Conservation (phyloP, 768 basidiomycete genomes). For the Auricularia sp. region DNA sequence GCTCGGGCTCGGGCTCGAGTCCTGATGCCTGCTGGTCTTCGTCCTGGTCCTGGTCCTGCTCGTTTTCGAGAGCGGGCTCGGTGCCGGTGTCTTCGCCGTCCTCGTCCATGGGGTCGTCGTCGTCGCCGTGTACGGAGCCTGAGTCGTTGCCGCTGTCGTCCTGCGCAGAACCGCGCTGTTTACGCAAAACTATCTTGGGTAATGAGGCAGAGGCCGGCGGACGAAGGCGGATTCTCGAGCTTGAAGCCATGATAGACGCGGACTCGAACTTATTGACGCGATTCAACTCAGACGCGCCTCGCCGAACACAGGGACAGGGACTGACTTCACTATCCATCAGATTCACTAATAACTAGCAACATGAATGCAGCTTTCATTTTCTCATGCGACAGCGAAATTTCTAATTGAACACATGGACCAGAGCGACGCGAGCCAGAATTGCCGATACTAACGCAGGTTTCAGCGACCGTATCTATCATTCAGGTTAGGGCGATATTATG, state of each 20-base stretch:
- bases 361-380: not conserved
- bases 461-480: not conserved
- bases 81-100: conserved; percentile 8
- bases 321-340: not conserved
- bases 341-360: not conserved
- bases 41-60: conserved; percentile 11
- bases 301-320: not conserved
- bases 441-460: not conserved
- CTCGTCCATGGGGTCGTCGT: not conserved
- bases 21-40: conserved; percentile 10
- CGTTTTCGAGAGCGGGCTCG: not conserved
- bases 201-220: not conserved
- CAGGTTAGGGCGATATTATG: not conserved
- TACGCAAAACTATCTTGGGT: not conserved
- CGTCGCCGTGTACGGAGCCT: not conserved
- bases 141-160: not conserved
- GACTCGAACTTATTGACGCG: not conserved
- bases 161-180: not conserved
- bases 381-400: not conserved
- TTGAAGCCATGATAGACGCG: not conserved
- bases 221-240: not conserved
- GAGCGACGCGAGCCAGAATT: not conserved
- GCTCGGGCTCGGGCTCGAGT: conserved; percentile 16
- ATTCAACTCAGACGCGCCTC: not conserved
- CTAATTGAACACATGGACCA: not conserved